A percentile compares a stretch with the other conserved stretches of the same genome.
Conservation (phyloP, 495 filamentous ascomycete species). For the Penicillium pulvis region DNA sequence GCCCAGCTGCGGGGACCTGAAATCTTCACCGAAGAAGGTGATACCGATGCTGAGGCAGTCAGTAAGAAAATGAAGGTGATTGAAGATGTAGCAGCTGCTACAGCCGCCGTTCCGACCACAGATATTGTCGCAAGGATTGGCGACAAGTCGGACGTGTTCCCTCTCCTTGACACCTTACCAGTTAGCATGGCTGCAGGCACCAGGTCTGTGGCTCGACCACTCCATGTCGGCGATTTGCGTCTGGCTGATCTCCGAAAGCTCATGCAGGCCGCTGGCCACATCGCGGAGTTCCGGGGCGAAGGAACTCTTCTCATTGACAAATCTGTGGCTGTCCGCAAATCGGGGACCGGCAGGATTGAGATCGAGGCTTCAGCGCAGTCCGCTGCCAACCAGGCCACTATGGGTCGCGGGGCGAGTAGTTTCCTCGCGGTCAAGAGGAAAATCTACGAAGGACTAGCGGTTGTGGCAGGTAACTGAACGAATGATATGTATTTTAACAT, state of each 20-base stretch:
- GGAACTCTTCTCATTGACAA: constrained; percentile 89
- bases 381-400: constrained; percentile 32
- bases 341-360: constrained; percentile 81
- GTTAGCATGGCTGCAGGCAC: constrained; percentile 74
- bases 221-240: constrained; percentile 92
- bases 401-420: constrained; percentile 50
- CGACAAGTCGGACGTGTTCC: constrained; percentile 43
- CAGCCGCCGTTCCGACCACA: constrained; percentile 26
- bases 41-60: constrained; percentile 41
- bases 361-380: constrained; percentile 71
- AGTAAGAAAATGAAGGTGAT: constrained; percentile 71
- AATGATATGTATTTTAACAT: constrained; percentile 6
- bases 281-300: constrained; percentile 90
- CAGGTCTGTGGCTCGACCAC: constrained; percentile 76
- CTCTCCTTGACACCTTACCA: constrained; percentile 78
- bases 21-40: constrained; percentile 30
- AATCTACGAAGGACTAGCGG: constrained; percentile 82
- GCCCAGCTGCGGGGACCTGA: constrained; percentile 57
- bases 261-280: constrained; percentile 80
- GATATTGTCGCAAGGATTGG: constrained; percentile 21
- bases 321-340: constrained; percentile 84
- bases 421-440: constrained; percentile 77
- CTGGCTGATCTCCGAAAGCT: constrained; percentile 85
- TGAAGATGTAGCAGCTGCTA: constrained; percentile 41
- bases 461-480: constrained; percentile 66